A percentile compares a stretch with the other conserved stretches of the same genome.
Conservation (phyloP, 1,284 basidiomycete genomes). For the Cryptococcus neoformans region DNA sequence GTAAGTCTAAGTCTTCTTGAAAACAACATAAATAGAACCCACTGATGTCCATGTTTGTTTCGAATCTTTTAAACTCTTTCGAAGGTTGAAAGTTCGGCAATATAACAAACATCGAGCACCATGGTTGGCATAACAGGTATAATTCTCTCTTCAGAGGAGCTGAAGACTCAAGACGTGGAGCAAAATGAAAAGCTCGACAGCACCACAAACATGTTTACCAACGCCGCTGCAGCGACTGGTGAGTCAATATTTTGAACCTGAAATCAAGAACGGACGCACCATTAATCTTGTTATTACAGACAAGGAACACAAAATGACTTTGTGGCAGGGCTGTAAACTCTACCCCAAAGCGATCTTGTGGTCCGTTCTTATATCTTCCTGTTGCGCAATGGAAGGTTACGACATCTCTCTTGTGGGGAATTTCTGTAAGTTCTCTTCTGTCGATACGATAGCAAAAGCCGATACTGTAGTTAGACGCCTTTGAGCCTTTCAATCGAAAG, state of each 20-base stretch:
- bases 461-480: conserved; percentile 29
- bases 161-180: no score
- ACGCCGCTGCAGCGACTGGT: conserved; percentile 24
- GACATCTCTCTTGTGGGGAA: conserved; percentile 43
- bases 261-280: neutral
- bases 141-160: no score
- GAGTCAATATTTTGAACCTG: conserved; percentile 1
- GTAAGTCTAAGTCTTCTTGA: no score
- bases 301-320: conserved; percentile 47
- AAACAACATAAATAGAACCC: no score
- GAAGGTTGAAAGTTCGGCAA: no score
- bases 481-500: conserved; percentile 42
- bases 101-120: no score
- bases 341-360: conserved; percentile 53
- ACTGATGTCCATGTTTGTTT: no score
- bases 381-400: conserved; percentile 53
- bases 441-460: neutral
- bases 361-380: conserved; percentile 50
- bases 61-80: no score
- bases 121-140: no score
- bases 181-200: no score
- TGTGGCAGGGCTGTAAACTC: conserved; percentile 40
- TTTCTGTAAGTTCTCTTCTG: conserved; percentile 26
- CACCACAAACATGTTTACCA: conserved; percentile 19
- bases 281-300: conserved; percentile 21